phyloP scores from a whole-genome alignment of 495 filamentous ascomycete genomes.

The Neurospora hispaniola region DNA sequence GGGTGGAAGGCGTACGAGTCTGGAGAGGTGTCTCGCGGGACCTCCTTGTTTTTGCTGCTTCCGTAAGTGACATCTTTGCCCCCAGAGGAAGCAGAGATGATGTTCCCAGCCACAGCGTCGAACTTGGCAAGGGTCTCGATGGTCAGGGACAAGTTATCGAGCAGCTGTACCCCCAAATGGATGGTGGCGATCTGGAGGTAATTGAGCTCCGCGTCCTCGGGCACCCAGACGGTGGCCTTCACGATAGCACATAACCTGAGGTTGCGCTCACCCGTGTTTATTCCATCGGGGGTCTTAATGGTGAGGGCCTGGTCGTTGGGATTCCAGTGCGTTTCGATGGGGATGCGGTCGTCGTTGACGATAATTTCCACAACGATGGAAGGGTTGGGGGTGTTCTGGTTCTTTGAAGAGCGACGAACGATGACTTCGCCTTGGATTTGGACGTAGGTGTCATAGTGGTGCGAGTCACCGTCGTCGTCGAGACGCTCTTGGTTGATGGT shows the following conservation, averaged over 20 bases:
- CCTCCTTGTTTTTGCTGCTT: no score
- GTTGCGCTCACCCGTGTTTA: slow-evolving; percentile 13
- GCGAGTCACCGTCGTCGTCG: slow-evolving; percentile 6
- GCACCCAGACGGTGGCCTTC: slow-evolving; percentile 32
- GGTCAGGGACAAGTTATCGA: slow-evolving; percentile 27
- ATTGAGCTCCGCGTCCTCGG: slow-evolving; percentile 19
- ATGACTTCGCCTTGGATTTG: slow-evolving; percentile 29
- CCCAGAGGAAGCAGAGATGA: slow-evolving; percentile 14
- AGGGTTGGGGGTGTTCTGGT: slow-evolving; percentile 8
- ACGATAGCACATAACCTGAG: slow-evolving; percentile 29
- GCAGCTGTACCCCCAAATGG: slow-evolving; percentile 29
- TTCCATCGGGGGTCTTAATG: slow-evolving; percentile 22
- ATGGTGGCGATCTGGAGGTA: slow-evolving; percentile 16
- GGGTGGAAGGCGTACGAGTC: slow-evolving; percentile 23
- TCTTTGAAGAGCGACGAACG: slow-evolving; percentile 21
- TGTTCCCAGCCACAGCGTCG: slow-evolving; percentile 17
- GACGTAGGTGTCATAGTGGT: slow-evolving; percentile 12
- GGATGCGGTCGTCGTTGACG: slow-evolving; percentile 27
- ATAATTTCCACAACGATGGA: slow-evolving; percentile 26
- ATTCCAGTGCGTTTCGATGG: slow-evolving; percentile 20
- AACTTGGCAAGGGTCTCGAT: slow-evolving; percentile 16
- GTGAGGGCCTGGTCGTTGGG: slow-evolving; percentile 17
- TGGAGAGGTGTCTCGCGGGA: slow-evolving; percentile 12
- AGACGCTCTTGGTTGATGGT: slow-evolving; percentile 15
- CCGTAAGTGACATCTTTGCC: background rate